Evolutionary conservation across 2,329 filamentous ascomycete genomes (phyloP).

Genomic region (Aspergillus quadricinctus): DNA sequence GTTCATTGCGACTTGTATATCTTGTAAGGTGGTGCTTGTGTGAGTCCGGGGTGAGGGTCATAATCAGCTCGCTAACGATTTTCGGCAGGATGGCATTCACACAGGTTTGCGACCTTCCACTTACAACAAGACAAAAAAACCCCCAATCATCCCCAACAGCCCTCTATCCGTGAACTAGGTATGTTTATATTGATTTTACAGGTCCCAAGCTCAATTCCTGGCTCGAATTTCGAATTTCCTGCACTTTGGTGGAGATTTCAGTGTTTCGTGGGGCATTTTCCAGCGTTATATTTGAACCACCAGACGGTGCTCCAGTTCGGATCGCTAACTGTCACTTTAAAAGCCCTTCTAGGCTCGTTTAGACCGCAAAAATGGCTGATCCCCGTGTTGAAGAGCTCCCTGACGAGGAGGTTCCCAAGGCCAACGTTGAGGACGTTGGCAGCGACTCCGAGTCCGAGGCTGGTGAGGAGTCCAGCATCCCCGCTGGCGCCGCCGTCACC

Average conservation of each 20-base stretch:
- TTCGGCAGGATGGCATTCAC: conserved; percentile 39
- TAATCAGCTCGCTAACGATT: conserved; percentile 41
- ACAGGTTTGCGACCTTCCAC: conserved; percentile 37
- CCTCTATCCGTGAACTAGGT: conserved; percentile 32
- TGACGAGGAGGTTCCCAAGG: conserved; percentile 80
- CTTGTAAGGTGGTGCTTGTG: conserved; percentile 26
- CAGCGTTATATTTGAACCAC: conserved; percentile 13
- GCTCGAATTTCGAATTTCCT: conserved; percentile 21
- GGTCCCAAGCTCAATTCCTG: conserved; percentile 15
- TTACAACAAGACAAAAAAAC: conserved; percentile 35
- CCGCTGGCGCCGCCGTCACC: conserved; percentile 80
- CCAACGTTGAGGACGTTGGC: conserved; percentile 67
- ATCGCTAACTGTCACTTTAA: conserved; percentile 16
- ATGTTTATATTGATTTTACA: conserved; percentile 23
- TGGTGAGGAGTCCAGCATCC: conserved; percentile 60
- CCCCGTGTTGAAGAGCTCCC: conserved; percentile 96
- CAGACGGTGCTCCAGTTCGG: conserved; percentile 8
- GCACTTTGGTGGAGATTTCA: conserved; percentile 13
- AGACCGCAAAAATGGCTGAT: conserved; percentile 74
- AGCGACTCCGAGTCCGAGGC: conserved; percentile 49
- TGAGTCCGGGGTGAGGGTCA: conserved; percentile 29
- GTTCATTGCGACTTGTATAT: conserved; percentile 2
- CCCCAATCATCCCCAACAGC: conserved; percentile 32
- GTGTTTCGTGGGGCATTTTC: conserved; percentile 18
- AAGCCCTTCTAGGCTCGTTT: conserved; percentile 19